phyloP scores from a whole-genome alignment of 352 stramenopile genomes.

The Phytopythium kandeliae region DNA sequence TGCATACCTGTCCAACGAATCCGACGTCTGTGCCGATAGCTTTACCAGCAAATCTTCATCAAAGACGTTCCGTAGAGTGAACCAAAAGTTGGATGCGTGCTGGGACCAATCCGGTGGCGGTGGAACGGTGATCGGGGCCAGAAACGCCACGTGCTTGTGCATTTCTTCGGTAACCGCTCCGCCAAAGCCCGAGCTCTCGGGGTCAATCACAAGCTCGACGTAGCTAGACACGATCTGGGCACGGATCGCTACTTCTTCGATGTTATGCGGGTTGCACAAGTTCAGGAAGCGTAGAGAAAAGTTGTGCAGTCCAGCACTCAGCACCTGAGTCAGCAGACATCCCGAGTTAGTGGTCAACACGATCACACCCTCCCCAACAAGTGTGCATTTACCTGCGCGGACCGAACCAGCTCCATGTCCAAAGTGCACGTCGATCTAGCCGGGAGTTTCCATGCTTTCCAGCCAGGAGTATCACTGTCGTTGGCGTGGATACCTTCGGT shows the following conservation, averaged over 20 bases:
- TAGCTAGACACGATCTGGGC: constrained; percentile 85
- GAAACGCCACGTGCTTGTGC: constrained; percentile 47
- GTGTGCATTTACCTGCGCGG: constrained; percentile 33
- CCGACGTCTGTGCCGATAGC: constrained; percentile 36
- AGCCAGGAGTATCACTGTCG: constrained; percentile 7
- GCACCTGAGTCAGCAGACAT: constrained; percentile 19
- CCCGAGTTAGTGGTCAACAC: not conserved
- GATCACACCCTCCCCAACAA: not conserved
- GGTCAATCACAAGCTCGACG: constrained; percentile 70
- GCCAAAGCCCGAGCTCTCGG: constrained; percentile 53
- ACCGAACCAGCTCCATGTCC: constrained; percentile 66
- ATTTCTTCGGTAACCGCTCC: constrained; percentile 13
- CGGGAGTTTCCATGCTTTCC: constrained; percentile 45
- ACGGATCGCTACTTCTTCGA: constrained; percentile 49
- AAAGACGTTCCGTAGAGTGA: constrained; percentile 81
- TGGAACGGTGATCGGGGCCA: constrained; percentile 70
- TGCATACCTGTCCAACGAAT: constrained; percentile 47
- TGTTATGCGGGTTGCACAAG: constrained; percentile 74
- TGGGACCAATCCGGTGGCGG: constrained; percentile 41
- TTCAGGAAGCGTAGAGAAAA: constrained; percentile 71
- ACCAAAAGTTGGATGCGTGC: constrained; percentile 74
- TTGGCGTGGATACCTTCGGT: constrained; percentile 16
- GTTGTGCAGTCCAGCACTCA: constrained; percentile 46
- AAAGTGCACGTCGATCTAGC: constrained; percentile 40
- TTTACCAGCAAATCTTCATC: constrained; percentile 79